A percentile compares a stretch with the other conserved stretches of the same genome.
Evolutionary conservation across 2,329 filamentous ascomycete genomes (phyloP).

Genomic region (Tolypocladium inflatum): DNA sequence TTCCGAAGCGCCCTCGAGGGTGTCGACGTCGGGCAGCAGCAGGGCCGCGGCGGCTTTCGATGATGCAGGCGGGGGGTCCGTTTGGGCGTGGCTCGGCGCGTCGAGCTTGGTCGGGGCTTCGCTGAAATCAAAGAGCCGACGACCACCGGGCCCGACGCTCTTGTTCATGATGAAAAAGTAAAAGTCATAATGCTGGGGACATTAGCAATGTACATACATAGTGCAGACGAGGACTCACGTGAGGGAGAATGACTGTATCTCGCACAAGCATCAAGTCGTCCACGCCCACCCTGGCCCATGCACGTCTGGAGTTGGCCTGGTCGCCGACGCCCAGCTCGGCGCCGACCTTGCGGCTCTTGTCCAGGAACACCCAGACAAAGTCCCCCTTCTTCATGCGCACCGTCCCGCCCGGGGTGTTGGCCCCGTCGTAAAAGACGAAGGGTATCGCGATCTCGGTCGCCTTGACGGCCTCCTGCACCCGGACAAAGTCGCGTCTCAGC

Average conservation of each 20-base stretch:
- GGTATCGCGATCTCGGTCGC: conserved; percentile 82
- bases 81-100: neutral
- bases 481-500: conserved; percentile 72
- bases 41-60: conserved; percentile 28
- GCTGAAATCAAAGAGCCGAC: conserved; percentile 67
- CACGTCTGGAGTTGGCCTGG: conserved; percentile 56
- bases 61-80: conserved; percentile 18
- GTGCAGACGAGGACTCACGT: conserved; percentile 50
- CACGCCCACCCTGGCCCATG: conserved; percentile 90
- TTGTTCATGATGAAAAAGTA: conserved; percentile 95
- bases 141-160: conserved; percentile 61
- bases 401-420: conserved; percentile 74
- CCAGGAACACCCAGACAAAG: conserved; percentile 84
- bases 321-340: conserved; percentile 70
- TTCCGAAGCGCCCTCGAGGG: conserved; percentile 65
- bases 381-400: conserved; percentile 91
- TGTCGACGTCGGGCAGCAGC: conserved; percentile 35
- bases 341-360: conserved; percentile 83
- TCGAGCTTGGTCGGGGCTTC: conserved; percentile 27
- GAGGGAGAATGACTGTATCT: conserved; percentile 84
- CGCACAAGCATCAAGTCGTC: conserved; percentile 92
- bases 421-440: conserved; percentile 95
- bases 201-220: neutral
- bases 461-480: conserved; percentile 78
- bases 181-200: conserved; percentile 80